A percentile compares a stretch with the other conserved stretches of the same genome.
These are phyloP conservation scores for Verticillium dahliae DNA, from an alignment of 2,329 filamentous ascomycete genomes.

Conservation along the genomic window DNA sequence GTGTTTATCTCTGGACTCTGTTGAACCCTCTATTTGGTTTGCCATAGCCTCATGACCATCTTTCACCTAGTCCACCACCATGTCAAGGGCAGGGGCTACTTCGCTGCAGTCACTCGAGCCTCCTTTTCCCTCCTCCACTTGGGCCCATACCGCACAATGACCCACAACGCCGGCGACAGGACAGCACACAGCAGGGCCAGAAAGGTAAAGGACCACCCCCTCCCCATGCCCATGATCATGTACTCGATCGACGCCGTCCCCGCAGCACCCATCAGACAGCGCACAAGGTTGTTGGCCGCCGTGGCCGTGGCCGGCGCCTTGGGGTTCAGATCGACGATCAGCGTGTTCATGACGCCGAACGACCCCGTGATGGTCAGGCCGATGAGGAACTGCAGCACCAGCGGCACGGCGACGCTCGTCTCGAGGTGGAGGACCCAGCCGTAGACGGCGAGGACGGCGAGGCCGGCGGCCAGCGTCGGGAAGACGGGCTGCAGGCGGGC, in stretches of 20 bases:
- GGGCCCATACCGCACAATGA: slow-evolving; percentile 42
- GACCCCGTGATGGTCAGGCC: slow-evolving; percentile 53
- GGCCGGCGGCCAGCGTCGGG: slow-evolving; percentile 47
- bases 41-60: too few species aligned
- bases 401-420: slow-evolving; percentile 44
- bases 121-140: slow-evolving; percentile 44
- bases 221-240: slow-evolving; percentile 50
- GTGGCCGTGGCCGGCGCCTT: slow-evolving; percentile 54
- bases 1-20: too few species aligned
- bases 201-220: slow-evolving; percentile 58
- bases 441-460: slow-evolving; percentile 46
- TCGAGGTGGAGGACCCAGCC: slow-evolving; percentile 50
- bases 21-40: too few species aligned
- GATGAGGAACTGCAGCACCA: slow-evolving; percentile 50
- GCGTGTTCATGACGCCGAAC: slow-evolving; percentile 56
- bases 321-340: slow-evolving; percentile 59
- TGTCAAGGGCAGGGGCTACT: too few species aligned
- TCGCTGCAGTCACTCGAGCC: slow-evolving; percentile 2
- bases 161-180: slow-evolving; percentile 40
- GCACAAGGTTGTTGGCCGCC: slow-evolving; percentile 56
- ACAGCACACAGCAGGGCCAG: slow-evolving; percentile 43
- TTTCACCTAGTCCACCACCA: too few species aligned
- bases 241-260: slow-evolving; percentile 53
- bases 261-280: slow-evolving; percentile 55
- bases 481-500: slow-evolving; percentile 48